Evolutionary conservation across 2,329 filamentous ascomycete genomes (phyloP).

Genomic region (Monilinia fructigena): DNA sequence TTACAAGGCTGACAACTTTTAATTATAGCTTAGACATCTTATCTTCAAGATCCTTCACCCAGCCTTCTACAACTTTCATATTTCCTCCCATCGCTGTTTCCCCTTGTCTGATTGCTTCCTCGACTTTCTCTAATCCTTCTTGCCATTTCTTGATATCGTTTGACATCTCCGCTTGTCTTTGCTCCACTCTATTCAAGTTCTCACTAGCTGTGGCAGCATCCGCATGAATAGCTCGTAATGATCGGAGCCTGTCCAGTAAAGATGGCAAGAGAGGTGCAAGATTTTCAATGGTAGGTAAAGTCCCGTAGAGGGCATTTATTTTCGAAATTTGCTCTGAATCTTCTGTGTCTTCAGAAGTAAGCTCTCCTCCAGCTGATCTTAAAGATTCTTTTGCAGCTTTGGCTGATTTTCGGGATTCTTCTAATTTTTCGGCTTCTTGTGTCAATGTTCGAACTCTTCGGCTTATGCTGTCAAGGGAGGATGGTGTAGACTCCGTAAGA

Average conservation of each 20-base stretch:
- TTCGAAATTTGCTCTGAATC: constrained; percentile 75
- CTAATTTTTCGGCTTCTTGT: constrained; percentile 69
- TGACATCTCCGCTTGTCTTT: constrained; percentile 76
- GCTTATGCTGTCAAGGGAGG: constrained; percentile 70
- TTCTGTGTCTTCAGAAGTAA: constrained; percentile 48
- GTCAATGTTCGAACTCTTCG: constrained; percentile 68
- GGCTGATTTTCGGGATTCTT: constrained; percentile 62
- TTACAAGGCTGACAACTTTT: constrained; percentile 20
- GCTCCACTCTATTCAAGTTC: constrained; percentile 74
- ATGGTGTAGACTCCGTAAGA: constrained; percentile 68
- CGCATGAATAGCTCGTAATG: constrained; percentile 78
- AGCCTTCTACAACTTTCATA: constrained; percentile 78
- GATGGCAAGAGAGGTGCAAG: constrained; percentile 82
- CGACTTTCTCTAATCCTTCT: constrained; percentile 75
- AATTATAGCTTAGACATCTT: constrained; percentile 58
- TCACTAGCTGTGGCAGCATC: constrained; percentile 80
- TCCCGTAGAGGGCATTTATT: constrained; percentile 87
- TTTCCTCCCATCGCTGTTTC: constrained; percentile 73
- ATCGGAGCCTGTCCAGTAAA: constrained; percentile 80
- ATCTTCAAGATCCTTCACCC: constrained; percentile 83
- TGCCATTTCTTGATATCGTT: constrained; percentile 84
- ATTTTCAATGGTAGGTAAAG: constrained; percentile 82
- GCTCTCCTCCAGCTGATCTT: constrained; percentile 42
- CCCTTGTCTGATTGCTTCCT: constrained; percentile 68
- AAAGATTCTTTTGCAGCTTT: constrained; percentile 61